Evolutionary conservation across 768 basidiomycete genomes (phyloP).

Genomic region (Tulasnella sp.): DNA sequence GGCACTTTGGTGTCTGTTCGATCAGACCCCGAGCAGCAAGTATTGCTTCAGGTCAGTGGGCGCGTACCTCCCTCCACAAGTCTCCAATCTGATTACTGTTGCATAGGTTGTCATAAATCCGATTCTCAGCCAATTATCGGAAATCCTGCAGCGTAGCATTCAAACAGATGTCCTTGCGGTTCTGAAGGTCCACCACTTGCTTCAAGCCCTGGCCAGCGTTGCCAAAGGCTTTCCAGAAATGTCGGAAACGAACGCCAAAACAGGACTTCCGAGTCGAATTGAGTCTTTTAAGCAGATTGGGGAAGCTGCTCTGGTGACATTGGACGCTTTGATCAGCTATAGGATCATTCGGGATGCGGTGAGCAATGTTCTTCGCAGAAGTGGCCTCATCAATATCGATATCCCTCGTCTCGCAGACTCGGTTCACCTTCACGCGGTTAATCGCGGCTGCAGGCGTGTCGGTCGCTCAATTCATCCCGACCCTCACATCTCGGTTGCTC

Average conservation of each 20-base stretch:
- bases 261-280: slow-evolving; percentile 45
- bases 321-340: slow-evolving; percentile 80
- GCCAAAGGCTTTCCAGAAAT: slow-evolving; percentile 96
- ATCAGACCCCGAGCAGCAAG: slow-evolving; percentile 45
- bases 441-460: slow-evolving; percentile 80
- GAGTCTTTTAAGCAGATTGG: slow-evolving; percentile 77
- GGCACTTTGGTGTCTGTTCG: slow-evolving; percentile 78
- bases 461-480: slow-evolving; percentile 78
- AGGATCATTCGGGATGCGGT: slow-evolving; percentile 89
- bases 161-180: slow-evolving; percentile 64
- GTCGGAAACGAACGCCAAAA: slow-evolving; percentile 54
- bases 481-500: slow-evolving; percentile 83
- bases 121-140: slow-evolving; percentile 59
- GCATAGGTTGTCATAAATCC: slow-evolving; percentile 74
- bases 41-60: slow-evolving; percentile 31
- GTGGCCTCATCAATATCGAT: too few relatives aligned
- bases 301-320: slow-evolving; percentile 73
- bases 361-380: slow-evolving; percentile 26
- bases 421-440: slow-evolving; percentile 88
- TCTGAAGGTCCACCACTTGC: slow-evolving; percentile 79
- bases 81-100: neutral
- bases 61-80: neutral
- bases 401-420: slow-evolving; percentile 43
- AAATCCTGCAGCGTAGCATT: slow-evolving; percentile 41
- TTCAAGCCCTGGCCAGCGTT: slow-evolving; percentile 89